Base-by-base conservation (phyloP, 75 land plant species). In the Azolla pinnata region DNA sequence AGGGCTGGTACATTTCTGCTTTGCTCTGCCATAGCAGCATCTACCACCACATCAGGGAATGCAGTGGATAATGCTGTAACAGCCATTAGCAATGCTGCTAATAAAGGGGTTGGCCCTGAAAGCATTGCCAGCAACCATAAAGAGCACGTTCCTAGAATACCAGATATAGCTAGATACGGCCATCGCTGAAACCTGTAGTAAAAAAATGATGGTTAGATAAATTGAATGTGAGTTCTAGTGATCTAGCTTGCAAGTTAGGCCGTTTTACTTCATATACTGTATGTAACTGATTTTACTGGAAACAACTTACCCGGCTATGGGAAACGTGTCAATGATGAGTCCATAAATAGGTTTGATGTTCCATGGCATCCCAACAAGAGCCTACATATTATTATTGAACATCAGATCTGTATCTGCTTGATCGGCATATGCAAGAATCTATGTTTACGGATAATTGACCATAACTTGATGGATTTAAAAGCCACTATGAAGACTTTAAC, bases 1-100 rank as follows among this genome's bases (percentile, higher is more conserved):
- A 54, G 57, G 28, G 68, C 44, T 53, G 71, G 71, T 44, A 28
- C 12, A 29, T 30, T 52, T 52, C 67, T 49, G 56, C 71, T 68
- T 30, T 50, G 56, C 57, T 68, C 70, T 62, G 71, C 71, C n/a
- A 68, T 47, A 9, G 69, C 67, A 27, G 71, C 71, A 63, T 68
- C 71, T 26, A 54, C 25, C 25, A 68, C 71, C 31, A 68, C 71
- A 63, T 68, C 71, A 26, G 71, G 71, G 57, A 68, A 68, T 28
- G 71, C 67, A 1, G 71, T 68, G 51, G 58, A 62, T 8, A 68
- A 26, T 10, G 69, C 71, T 1, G 42, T 56, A 18, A 44, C 32
- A 28, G 71, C 48, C 56, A 68, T 23, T 31, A 68, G 40, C 30
- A 62, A 28, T 27, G 71, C 52, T 14, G 71, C 58, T 8, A 68